Conservation (phyloP, 2,329 filamentous ascomycete species). For the Periconia sp. region DNA sequence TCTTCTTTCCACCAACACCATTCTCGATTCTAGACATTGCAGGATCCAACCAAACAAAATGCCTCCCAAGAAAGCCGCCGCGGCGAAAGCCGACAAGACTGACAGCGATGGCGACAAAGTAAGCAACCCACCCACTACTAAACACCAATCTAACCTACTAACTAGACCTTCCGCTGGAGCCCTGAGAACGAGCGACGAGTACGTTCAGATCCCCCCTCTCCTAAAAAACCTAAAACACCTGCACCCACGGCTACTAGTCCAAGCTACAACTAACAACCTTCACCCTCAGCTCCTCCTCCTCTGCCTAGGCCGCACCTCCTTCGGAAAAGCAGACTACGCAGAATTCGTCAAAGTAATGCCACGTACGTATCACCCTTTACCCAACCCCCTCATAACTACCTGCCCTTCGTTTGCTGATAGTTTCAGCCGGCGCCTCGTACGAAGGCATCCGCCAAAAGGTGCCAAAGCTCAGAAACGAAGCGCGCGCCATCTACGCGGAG, state of each 20-base stretch:
- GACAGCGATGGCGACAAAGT: constrained; percentile 1
- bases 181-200: constrained; percentile 18
- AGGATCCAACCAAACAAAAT: neutral
- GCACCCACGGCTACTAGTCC: too few relatives aligned
- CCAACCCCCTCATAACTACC: constrained; percentile 12
- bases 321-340: neutral
- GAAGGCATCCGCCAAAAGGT: neutral
- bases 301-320: constrained; percentile 10
- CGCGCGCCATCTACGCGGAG: constrained; percentile 17
- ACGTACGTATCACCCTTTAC: neutral
- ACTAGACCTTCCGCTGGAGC: constrained; percentile 14
- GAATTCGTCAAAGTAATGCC: neutral
- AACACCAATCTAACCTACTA: neutral
- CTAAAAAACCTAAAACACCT: neutral
- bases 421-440: neutral
- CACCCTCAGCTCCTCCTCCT: constrained; percentile 30
- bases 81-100: neutral
- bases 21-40: neutral
- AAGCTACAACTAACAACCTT: too few relatives aligned
- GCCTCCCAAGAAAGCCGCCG: constrained; percentile 5
- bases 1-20: neutral
- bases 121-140: neutral
- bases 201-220: neutral
- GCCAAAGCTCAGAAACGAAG: constrained; percentile 11
- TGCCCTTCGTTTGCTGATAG: too few relatives aligned